A percentile compares a stretch with the other conserved stretches of the same genome.
phyloP scores from a whole-genome alignment of 1,139 yeast genomes.

The Yamadazyma buinensis region DNA sequence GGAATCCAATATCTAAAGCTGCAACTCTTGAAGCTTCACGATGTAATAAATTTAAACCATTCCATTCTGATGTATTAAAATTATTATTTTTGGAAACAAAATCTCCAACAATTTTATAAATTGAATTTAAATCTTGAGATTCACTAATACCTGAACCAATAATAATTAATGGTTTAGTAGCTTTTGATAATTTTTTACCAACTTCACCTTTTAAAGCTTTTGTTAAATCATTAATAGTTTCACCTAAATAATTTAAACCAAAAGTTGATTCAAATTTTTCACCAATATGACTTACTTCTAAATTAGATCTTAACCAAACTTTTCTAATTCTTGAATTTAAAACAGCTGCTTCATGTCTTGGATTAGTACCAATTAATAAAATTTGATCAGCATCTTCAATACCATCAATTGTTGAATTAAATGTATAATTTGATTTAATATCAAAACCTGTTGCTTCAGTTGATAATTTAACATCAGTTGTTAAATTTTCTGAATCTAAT shows the following conservation, averaged over 20 bases:
- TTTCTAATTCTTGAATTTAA: slow-evolving; percentile 82
- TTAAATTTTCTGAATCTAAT: slow-evolving; percentile 77
- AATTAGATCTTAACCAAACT: slow-evolving; percentile 69
- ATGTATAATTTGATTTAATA: slow-evolving; percentile 73
- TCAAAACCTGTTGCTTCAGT: slow-evolving; percentile 72
- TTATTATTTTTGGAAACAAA: slow-evolving; percentile 58
- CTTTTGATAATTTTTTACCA: slow-evolving; percentile 65
- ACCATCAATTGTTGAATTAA: slow-evolving; percentile 78
- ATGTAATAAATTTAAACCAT: slow-evolving; percentile 76
- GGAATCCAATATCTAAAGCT: slow-evolving; percentile 82
- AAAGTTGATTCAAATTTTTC: slow-evolving; percentile 77
- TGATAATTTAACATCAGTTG: slow-evolving; percentile 62
- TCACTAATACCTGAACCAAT: slow-evolving; percentile 81
- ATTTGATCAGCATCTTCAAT: slow-evolving; percentile 81
- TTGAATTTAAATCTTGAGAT: slow-evolving; percentile 59
- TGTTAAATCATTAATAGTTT: slow-evolving; percentile 53
- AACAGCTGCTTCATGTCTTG: slow-evolving; percentile 89
- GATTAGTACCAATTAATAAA: slow-evolving; percentile 78
- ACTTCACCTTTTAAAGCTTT: slow-evolving; percentile 63
- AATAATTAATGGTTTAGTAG: slow-evolving; percentile 74
- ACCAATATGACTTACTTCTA: slow-evolving; percentile 71
- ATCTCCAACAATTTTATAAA: slow-evolving; percentile 59
- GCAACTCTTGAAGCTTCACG: slow-evolving; percentile 87
- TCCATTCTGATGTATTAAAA: slow-evolving; percentile 74
- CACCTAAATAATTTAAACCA: slow-evolving; percentile 62